phyloP scores from a whole-genome alignment of 2,329 filamentous ascomycete genomes.

The Laburnicola sp. region DNA sequence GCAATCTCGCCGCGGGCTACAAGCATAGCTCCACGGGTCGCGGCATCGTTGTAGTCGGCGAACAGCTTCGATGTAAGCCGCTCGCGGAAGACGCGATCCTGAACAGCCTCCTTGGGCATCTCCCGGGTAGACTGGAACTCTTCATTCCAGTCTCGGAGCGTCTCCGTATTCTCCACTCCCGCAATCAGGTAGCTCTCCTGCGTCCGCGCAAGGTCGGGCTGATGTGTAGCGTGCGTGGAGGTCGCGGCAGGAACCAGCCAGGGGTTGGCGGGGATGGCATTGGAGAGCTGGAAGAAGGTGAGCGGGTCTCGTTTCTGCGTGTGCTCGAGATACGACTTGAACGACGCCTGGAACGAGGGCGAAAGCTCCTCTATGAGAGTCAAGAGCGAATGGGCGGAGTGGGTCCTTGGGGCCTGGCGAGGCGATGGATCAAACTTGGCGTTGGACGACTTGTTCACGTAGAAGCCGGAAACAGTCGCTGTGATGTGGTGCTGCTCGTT shows the following conservation, averaged over 20 bases:
- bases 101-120: conserved; percentile 87
- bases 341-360: conserved; percentile 76
- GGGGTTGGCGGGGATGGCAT: conserved; percentile 86
- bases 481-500: conserved; percentile 95
- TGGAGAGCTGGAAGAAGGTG: conserved; percentile 92
- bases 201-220: conserved; percentile 80
- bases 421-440: conserved; percentile 92
- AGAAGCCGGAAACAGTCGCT: conserved; percentile 91
- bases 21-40: conserved; percentile 85
- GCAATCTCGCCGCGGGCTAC: conserved; percentile 92
- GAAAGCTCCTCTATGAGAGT: conserved; percentile 78
- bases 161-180: conserved; percentile 91
- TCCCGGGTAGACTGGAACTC: conserved; percentile 97
- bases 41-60: conserved; percentile 96
- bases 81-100: conserved; percentile 95
- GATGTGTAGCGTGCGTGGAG: conserved; percentile 69
- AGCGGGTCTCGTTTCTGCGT: conserved; percentile 86
- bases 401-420: conserved; percentile 74
- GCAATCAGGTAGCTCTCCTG: conserved; percentile 91
- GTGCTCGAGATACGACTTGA: conserved; percentile 77
- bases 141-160: conserved; percentile 96
- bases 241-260: conserved; percentile 80
- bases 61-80: conserved; percentile 93
- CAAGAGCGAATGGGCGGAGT: conserved; percentile 82
- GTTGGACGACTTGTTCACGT: conserved; percentile 94